These are phyloP conservation scores for Triadica sebifera DNA, from an alignment of 345 rosid genomes.

Conservation along the genomic window DNA sequence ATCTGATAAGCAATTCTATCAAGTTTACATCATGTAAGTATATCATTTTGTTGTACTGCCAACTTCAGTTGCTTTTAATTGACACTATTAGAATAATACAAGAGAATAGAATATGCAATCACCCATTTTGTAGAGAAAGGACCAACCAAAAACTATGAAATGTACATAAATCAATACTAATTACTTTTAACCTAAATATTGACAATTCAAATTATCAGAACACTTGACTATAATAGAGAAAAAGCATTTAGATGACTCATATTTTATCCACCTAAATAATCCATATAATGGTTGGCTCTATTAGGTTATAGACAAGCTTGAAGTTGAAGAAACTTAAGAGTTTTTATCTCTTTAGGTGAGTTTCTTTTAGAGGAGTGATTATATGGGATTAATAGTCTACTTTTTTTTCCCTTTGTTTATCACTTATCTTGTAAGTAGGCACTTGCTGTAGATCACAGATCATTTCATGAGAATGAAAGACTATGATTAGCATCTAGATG, in stretches of 20 bases:
- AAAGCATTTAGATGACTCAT: no score
- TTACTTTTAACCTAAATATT: no score
- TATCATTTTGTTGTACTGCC: neutral
- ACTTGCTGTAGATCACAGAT: no score
- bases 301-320: neutral
- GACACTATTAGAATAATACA: neutral
- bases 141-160: no score
- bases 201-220: no score
- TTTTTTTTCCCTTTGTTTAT: no score
- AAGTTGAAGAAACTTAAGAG: conserved; percentile 7
- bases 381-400: no score
- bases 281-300: neutral
- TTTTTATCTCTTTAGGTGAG: conserved; percentile 7
- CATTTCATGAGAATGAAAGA: neutral
- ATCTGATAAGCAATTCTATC: conserved; percentile 94
- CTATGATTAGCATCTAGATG: neutral
- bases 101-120: neutral
- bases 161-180: no score
- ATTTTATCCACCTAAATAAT: neutral
- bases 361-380: neutral
- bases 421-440: no score
- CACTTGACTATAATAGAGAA: no score
- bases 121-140: neutral
- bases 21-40: conserved; percentile 89
- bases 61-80: conserved; percentile 6